Evolutionary conservation across 495 filamentous ascomycete species (phyloP), one percentile per base, ranked within the genome.

Genomic region (Neurospora sp.): DNA sequence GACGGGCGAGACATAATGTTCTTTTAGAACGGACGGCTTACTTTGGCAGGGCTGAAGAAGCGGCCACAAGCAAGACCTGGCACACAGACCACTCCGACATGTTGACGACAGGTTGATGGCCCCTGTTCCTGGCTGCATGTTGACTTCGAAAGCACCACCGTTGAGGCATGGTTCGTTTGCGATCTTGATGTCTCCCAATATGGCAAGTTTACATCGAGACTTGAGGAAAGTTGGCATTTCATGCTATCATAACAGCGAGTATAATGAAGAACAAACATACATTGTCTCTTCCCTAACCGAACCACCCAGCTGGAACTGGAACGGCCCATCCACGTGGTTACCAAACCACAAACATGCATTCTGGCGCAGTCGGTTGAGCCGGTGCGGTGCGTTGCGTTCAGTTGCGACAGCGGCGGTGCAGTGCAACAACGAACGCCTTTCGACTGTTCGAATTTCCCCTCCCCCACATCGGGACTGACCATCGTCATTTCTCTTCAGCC

Each of bases 211-310:
- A 35, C 35, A 35, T 5, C 35, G 35, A 35, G 35, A 35, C n/a
- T n/a, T n/a, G n/a, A n/a, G n/a, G 4, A 35, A 35, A 0, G 0
- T 35, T 4, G 35, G 4, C 0, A 5, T 5, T 35, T 0, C 0
- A 35, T 5, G 35, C 35, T 35, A 4, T 35, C 4, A 35, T 35
- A 35, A 35, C 4, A 4, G 44, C n/a, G 2, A 49, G 9, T 2
- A 49, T 3, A 49, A 20, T 10, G 9, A 23, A 54, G n/a, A 54
- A 4, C 46, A 27, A 54, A 14, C 2, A 27, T 9, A 23, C 9
- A 54, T 23, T 1, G 0, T 27, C 46, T 54, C 20, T 54, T 54
- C 46, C 4, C 20, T 9, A 1, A 35, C 35, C 4, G 46, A 54
- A 54, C 46, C 46, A 54, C 20, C 46, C 46, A 54, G 46, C 20